Conservation (phyloP, 306 rosid genomes). For the Ochetophila trinervis region DNA sequence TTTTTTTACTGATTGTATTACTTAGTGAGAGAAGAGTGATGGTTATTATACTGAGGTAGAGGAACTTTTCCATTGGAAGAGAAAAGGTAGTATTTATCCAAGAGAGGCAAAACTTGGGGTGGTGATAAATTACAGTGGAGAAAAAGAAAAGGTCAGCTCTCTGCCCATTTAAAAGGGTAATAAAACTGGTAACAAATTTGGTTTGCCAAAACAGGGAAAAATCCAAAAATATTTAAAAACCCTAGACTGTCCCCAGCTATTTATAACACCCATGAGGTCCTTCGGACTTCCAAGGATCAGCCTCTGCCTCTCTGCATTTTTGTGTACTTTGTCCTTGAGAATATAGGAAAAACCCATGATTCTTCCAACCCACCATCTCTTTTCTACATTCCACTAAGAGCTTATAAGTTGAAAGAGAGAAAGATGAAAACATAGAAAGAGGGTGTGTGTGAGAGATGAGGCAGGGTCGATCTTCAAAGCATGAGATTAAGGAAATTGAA, state of each 20-base stretch:
- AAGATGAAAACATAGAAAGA: neutral
- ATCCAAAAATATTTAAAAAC: slow-evolving; percentile 47
- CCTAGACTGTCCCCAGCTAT: slow-evolving; percentile 75
- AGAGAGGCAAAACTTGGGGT: slow-evolving; percentile 4
- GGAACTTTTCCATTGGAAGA: neutral
- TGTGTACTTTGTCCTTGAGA: slow-evolving; percentile 51
- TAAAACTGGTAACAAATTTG: slow-evolving; percentile 43
- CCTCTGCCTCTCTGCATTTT: slow-evolving; percentile 46
- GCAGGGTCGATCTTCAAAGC: slow-evolving; percentile 28
- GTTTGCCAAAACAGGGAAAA: slow-evolving; percentile 56
- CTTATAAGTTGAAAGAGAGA: slow-evolving; percentile 14
- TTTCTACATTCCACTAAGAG: slow-evolving; percentile 32
- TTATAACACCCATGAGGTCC: slow-evolving; percentile 54
- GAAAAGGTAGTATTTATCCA: neutral
- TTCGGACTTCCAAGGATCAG: slow-evolving; percentile 45
- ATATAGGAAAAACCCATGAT: slow-evolving; percentile 49
- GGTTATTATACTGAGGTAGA: neutral
- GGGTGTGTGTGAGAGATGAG: slow-evolving; percentile 31
- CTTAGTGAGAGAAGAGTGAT: neutral
- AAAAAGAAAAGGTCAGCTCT: slow-evolving; percentile 26
- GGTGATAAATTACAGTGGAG: slow-evolving; percentile 10
- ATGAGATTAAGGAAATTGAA: slow-evolving; percentile 36
- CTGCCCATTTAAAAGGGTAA: slow-evolving; percentile 37
- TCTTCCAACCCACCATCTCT: slow-evolving; percentile 42
- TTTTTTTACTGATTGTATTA: neutral